Evolutionary conservation across 2,329 filamentous ascomycete genomes (phyloP).

Genomic region (Zalaria sp.): DNA sequence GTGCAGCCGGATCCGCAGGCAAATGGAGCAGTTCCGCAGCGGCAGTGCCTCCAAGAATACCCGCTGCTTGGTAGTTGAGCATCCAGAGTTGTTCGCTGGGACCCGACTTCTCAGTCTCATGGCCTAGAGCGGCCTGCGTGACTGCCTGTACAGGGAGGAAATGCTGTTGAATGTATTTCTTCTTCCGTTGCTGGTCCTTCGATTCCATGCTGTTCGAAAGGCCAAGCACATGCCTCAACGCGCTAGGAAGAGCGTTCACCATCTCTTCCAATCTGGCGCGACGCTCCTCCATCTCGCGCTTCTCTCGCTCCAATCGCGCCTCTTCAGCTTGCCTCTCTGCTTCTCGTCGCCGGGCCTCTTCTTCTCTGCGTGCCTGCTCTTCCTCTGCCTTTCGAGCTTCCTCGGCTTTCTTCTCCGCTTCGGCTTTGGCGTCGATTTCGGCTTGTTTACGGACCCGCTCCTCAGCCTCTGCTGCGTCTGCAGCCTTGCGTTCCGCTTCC

Average conservation of each 20-base stretch:
- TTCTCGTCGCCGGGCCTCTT: constrained; percentile 8
- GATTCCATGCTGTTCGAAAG: not conserved
- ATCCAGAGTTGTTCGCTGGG: constrained; percentile 6
- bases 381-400: constrained; percentile 11
- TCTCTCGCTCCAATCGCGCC: constrained; percentile 8
- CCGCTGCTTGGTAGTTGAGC: constrained; percentile 9
- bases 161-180: constrained; percentile 5
- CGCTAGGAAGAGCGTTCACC: constrained; percentile 6
- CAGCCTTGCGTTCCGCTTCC: constrained; percentile 7
- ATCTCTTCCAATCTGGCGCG: constrained; percentile 2
- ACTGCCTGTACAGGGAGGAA: constrained; percentile 8
- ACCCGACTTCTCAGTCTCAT: not conserved
- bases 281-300: constrained; percentile 7
- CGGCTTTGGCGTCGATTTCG: constrained; percentile 8
- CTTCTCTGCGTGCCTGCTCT: constrained; percentile 8
- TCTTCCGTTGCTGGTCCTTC: not conserved
- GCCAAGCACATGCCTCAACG: constrained; percentile 5
- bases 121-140: constrained; percentile 4
- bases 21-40: constrained; percentile 4
- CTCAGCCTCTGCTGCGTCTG: constrained; percentile 11
- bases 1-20: constrained; percentile 1
- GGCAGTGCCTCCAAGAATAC: constrained; percentile 4
- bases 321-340: constrained; percentile 11
- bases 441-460: constrained; percentile 8
- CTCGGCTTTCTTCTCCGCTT: constrained; percentile 11